phyloP scores from a whole-genome alignment of 805 yeast species.

The Blastobotrys peoriensis region DNA sequence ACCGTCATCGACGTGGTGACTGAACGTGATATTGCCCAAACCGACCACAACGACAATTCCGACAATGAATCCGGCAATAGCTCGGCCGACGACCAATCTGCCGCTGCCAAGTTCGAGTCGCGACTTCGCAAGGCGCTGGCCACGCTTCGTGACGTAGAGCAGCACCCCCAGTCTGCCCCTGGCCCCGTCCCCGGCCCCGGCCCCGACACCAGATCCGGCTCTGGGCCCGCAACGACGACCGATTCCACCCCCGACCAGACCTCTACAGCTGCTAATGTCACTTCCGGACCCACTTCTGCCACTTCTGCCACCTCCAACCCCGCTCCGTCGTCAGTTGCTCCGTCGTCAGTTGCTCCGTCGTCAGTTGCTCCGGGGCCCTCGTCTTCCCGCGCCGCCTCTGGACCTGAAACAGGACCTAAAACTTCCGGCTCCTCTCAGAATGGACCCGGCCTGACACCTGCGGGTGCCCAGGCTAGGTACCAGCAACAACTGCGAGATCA shows the following conservation, averaged over 20 bases:
- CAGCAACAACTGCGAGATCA: conserved; percentile 9
- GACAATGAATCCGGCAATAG: neutral
- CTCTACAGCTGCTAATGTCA: neutral
- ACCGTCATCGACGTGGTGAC: conserved; percentile 38
- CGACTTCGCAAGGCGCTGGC: too few species aligned
- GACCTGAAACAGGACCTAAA: neutral
- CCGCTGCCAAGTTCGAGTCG: neutral
- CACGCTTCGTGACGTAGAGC: too few species aligned
- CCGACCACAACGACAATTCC: neutral
- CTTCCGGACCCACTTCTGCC: conserved; percentile 1
- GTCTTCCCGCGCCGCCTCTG: neutral
- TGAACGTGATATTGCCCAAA: neutral
- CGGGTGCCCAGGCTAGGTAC: conserved; percentile 9
- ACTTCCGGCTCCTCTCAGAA: neutral
- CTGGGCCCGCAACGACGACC: neutral
- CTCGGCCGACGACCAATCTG: neutral
- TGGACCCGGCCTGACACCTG: conserved; percentile 1
- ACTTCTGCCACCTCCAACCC: neutral
- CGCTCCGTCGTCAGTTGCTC: neutral
- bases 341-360: neutral
- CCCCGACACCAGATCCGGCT: neutral
- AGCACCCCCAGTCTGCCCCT: neutral
- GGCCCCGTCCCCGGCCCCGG: neutral
- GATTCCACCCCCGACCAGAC: neutral
- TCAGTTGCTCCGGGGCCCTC: neutral